Base-by-base conservation (phyloP, 2,329 filamentous ascomycete genomes). In the Chaetomium sp. region DNA sequence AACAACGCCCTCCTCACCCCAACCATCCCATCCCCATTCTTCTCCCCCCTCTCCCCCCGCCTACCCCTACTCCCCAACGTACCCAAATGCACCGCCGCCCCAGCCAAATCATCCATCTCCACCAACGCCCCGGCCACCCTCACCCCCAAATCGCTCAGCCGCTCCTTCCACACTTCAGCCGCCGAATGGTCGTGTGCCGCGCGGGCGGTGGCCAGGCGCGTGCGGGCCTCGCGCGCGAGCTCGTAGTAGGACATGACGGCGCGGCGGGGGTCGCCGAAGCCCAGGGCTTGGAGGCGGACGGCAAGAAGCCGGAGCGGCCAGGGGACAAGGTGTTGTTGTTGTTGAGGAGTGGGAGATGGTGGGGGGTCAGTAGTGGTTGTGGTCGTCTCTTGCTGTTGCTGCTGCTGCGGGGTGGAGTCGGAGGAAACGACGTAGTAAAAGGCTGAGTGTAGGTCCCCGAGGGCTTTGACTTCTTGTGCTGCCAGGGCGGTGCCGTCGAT, bases 241-340 rank as follows among this genome's bases (percentile, higher is more conserved):
- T 96, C 91, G 68, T 96, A 95, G 68, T 95, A 89, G 45, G 88
- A 88, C 78, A 94, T 92, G 55, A 99, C 86, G 3, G 89, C 88
- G 59, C 91, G 80, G 4, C 92, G 80, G 49, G 86, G 82, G 70
- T 99, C 94, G 4, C 86, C 86, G 61, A 94, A 95, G 1, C 89
- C 90, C 46, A 96, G 80, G 0, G 89, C 89, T 63, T 95, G 89
- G 19, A 97, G 78, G 1, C 91, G 81, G 7, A 96, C 87, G 6
- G 87, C 85, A 12, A 97, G 78, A 2, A 96, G 80, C 6, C 94
- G 83, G 52, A 99, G 78, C 43, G 87, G 81, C 91, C 94, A 99
- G 0, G 92, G 92, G 0, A 92, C 87, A 0, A 95, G 78, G 67
- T 87, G 86, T 14, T 53, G 35, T 1, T 36, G 54, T 4, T 33